Conservation (phyloP, 2,329 filamentous ascomycete species). For the Monosporascus cannonballus region DNA sequence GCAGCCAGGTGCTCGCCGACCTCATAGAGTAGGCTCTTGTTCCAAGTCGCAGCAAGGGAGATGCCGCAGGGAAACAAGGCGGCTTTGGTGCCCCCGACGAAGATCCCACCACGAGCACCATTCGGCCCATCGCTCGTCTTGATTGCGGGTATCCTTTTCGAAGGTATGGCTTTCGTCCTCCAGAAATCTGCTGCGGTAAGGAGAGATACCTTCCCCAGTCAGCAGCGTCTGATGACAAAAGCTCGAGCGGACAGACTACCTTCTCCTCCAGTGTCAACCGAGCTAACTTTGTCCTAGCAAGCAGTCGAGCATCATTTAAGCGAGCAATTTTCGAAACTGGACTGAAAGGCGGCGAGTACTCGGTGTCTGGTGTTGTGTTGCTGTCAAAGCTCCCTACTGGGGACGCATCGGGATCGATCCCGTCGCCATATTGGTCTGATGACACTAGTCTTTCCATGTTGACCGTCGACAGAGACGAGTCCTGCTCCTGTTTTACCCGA, state of each 20-base stretch:
- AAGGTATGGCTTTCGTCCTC: constrained; percentile 59
- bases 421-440: constrained; percentile 19
- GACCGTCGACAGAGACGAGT: constrained; percentile 10
- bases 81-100: constrained; percentile 64
- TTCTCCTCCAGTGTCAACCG: constrained; percentile 53
- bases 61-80: constrained; percentile 76
- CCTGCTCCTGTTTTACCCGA: neutral
- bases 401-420: constrained; percentile 30
- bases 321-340: constrained; percentile 30
- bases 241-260: constrained; percentile 24
- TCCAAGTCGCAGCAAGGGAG: constrained; percentile 75
- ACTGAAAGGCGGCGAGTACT: constrained; percentile 41
- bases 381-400: constrained; percentile 29
- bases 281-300: constrained; percentile 43
- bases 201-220: constrained; percentile 43
- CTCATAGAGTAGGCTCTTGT: constrained; percentile 61
- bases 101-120: constrained; percentile 61
- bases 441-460: constrained; percentile 23
- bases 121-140: constrained; percentile 67
- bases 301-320: constrained; percentile 32
- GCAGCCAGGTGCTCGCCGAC: constrained; percentile 66
- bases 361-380: constrained; percentile 43
- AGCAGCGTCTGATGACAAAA: constrained; percentile 7
- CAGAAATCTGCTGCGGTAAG: constrained; percentile 62
- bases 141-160: constrained; percentile 57